Base-by-base conservation (phyloP, 495 filamentous ascomycete species). In the Ramalina intermedia region DNA sequence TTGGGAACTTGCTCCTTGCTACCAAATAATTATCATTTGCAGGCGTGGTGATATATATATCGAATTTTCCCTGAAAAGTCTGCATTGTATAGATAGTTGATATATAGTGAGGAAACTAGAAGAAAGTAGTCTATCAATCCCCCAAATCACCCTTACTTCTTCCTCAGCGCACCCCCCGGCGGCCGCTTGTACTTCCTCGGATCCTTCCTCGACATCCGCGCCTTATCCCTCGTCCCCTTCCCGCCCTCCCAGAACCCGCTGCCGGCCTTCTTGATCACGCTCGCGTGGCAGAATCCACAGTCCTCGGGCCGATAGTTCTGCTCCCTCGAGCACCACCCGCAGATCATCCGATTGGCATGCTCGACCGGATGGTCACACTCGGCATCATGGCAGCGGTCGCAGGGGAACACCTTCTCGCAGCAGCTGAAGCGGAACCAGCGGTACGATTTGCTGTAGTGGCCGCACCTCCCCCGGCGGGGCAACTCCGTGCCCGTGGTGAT, bases 171-270 rank as follows among this genome's bases (percentile, higher is more conserved):
- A 3, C 49, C 46, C n/a, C 55, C 55, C 13, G 47, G 37, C 12
- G 63, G 58, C 27, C 80, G 66, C 49, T 79, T 77, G 58, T 76
- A 81, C 69, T 87, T 87, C 58, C 83, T 69, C 55, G 78, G 78
- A 64, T 70, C 72, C 61, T 83, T 85, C 48, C 79, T 69, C 51
- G 80, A 82, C 84, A 88, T 87, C 50, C 72, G 60, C 17, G 60
- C 62, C 60, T 70, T 76, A 61, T 85, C 81, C 45, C 84, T 65
- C n/a, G 82, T 90, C 9, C 87, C 87, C 61, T 85, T 88, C 2
- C 88, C 88, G 14, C 87, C 88, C 66, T 95, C 88, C 88, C 88
- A 94, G 61, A 85, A 95, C 7, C 87, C 87, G 49, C 69, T 78
- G 0, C 83, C 82, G 21, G 66, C 69, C 54, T 76, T 79, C 5